These are phyloP conservation scores for Tylopilus rubrobrunneus DNA, from an alignment of 768 basidiomycete genomes.

Conservation along the genomic window DNA sequence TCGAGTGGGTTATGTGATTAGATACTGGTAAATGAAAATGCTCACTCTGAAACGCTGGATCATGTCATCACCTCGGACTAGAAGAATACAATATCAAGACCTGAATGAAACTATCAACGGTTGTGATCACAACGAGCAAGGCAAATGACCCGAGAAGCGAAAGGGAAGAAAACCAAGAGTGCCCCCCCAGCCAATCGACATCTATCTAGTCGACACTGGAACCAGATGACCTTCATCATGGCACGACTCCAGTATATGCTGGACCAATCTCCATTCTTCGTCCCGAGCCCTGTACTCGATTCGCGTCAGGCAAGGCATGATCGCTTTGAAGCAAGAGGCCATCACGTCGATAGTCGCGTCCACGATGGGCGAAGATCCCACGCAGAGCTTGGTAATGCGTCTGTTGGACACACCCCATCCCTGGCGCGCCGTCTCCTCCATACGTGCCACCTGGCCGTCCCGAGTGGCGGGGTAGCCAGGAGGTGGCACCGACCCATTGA, in stretches of 20 bases:
- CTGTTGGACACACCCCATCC: slow-evolving; percentile 9
- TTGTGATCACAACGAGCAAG: no score
- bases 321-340: slow-evolving; percentile 8
- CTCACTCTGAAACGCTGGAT: no score
- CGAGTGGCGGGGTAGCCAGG: background rate
- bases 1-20: no score
- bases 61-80: no score
- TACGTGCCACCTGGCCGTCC: background rate
- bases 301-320: slow-evolving; percentile 11
- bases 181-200: background rate
- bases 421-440: background rate
- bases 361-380: slow-evolving; percentile 18
- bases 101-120: no score
- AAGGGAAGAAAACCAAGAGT: no score
- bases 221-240: background rate
- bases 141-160: no score
- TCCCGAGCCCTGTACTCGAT: background rate
- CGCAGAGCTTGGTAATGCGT: slow-evolving; percentile 6
- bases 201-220: background rate
- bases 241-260: background rate
- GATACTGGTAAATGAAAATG: no score
- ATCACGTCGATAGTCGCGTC: slow-evolving; percentile 1
- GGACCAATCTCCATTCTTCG: slow-evolving; percentile 8
- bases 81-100: no score
- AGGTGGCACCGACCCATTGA: slow-evolving; percentile 12